phyloP scores from a whole-genome alignment of 2,329 filamentous ascomycete genomes.

The Monosporascus ibericus region DNA sequence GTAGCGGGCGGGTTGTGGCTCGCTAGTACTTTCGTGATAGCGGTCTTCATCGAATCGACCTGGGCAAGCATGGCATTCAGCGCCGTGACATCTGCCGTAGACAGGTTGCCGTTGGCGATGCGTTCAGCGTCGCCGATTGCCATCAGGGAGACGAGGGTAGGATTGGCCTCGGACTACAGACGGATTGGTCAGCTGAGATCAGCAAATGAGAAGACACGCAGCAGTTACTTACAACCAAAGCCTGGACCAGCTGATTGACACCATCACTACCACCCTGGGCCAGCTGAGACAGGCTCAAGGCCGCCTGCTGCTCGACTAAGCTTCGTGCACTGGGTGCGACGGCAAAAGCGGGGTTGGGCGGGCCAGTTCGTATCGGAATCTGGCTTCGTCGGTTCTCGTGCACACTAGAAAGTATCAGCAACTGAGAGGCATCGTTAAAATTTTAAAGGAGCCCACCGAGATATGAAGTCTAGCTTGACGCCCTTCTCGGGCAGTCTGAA shows the following conservation, averaged over 20 bases:
- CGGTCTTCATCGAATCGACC: slow-evolving; percentile 37
- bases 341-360: slow-evolving; percentile 13
- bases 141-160: slow-evolving; percentile 41
- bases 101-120: slow-evolving; percentile 34
- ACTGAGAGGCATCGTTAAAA: not conserved
- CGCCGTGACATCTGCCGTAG: slow-evolving; percentile 34
- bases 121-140: slow-evolving; percentile 40
- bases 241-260: slow-evolving; percentile 49
- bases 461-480: slow-evolving; percentile 67
- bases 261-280: slow-evolving; percentile 43
- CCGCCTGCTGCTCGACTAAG: slow-evolving; percentile 61
- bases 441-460: slow-evolving; percentile 39
- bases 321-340: slow-evolving; percentile 35
- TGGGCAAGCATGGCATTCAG: slow-evolving; percentile 44
- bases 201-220: not conserved
- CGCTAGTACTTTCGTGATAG: slow-evolving; percentile 34
- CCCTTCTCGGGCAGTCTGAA: slow-evolving; percentile 59
- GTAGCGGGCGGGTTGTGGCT: slow-evolving; percentile 8
- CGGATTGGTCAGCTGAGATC: slow-evolving; percentile 3
- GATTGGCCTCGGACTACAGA: slow-evolving; percentile 37
- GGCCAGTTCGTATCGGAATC: slow-evolving; percentile 7
- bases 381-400: slow-evolving; percentile 22
- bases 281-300: slow-evolving; percentile 57
- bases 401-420: slow-evolving; percentile 20
- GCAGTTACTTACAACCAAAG: slow-evolving; percentile 54